Evolutionary conservation across 768 basidiomycete species (phyloP).

Genomic region (Pisolithus marmoratus): DNA sequence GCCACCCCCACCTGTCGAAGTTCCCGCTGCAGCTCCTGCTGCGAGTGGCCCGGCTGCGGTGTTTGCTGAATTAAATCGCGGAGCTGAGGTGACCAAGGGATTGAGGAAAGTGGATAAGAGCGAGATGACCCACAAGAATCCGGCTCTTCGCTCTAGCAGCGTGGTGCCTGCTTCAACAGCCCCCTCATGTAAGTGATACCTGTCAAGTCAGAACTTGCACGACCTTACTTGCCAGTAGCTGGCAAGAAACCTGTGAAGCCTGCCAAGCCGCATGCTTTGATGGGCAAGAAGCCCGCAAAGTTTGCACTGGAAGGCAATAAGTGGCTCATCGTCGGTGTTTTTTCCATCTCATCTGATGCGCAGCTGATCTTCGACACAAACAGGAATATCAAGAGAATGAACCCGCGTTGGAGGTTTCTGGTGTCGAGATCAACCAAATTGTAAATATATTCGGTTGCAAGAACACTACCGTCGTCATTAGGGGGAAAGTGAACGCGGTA

Average conservation of each 20-base stretch:
- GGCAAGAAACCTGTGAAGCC: conserved; percentile 73
- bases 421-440: conserved; percentile 73
- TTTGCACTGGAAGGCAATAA: conserved; percentile 87
- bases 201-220: conserved; percentile 9
- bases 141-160: conserved; percentile 58
- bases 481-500: conserved; percentile 94
- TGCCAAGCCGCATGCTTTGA: conserved; percentile 75
- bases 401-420: conserved; percentile 59
- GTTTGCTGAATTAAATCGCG: conserved; percentile 87
- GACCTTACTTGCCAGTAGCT: conserved; percentile 15
- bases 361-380: conserved; percentile 1
- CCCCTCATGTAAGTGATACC: conserved; percentile 28
- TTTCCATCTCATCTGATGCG: background rate
- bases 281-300: conserved; percentile 89
- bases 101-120: conserved; percentile 92
- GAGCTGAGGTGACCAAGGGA: conserved; percentile 84
- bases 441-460: conserved; percentile 92
- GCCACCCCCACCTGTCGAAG: conserved; percentile 39
- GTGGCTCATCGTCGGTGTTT: conserved; percentile 75
- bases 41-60: conserved; percentile 67
- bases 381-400: conserved; percentile 94
- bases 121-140: conserved; percentile 99
- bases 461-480: conserved; percentile 73
- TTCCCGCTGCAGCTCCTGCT: conserved; percentile 39
- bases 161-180: conserved; percentile 42